A percentile compares a stretch with the other conserved stretches of the same genome.
phyloP scores from a whole-genome alignment of 371 early-diverging fungal species.

The Mortierella sp. region DNA sequence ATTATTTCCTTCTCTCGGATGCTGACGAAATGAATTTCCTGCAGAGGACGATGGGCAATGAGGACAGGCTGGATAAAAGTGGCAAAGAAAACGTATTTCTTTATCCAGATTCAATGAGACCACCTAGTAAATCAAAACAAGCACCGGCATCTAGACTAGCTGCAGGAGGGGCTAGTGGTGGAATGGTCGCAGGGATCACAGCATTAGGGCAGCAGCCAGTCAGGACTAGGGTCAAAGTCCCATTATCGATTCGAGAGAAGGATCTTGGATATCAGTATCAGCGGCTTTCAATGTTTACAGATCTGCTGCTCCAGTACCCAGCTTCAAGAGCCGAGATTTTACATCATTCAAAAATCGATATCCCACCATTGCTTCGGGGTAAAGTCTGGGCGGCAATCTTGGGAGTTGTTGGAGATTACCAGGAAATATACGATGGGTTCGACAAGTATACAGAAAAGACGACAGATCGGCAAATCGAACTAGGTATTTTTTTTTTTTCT shows the following conservation, averaged over 20 bases:
- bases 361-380: conserved; percentile 81
- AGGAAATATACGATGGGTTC: conserved; percentile 66
- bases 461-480: conserved; percentile 70
- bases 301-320: conserved; percentile 78
- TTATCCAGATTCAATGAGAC: conserved; percentile 41
- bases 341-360: conserved; percentile 79
- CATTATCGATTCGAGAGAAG: conserved; percentile 73
- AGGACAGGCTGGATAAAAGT: conserved; percentile 14
- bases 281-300: conserved; percentile 71
- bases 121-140: background rate
- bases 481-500: conserved; percentile 12
- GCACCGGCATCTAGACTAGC: background rate
- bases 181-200: conserved; percentile 13
- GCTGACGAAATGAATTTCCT: conserved; percentile 76
- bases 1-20: conserved; percentile 73
- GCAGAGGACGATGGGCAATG: conserved; percentile 53
- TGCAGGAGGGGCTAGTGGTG: conserved; percentile 5
- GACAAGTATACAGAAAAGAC: conserved; percentile 70
- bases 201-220: conserved; percentile 44
- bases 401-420: conserved; percentile 72
- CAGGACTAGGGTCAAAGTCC: conserved; percentile 58
- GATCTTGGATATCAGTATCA: conserved; percentile 79
- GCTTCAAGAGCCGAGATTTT: conserved; percentile 73
- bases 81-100: conserved; percentile 53
- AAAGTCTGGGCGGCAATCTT: conserved; percentile 86